Conservation (phyloP, 2,329 filamentous ascomycete species). For the Neodidymelliopsis sp. region DNA sequence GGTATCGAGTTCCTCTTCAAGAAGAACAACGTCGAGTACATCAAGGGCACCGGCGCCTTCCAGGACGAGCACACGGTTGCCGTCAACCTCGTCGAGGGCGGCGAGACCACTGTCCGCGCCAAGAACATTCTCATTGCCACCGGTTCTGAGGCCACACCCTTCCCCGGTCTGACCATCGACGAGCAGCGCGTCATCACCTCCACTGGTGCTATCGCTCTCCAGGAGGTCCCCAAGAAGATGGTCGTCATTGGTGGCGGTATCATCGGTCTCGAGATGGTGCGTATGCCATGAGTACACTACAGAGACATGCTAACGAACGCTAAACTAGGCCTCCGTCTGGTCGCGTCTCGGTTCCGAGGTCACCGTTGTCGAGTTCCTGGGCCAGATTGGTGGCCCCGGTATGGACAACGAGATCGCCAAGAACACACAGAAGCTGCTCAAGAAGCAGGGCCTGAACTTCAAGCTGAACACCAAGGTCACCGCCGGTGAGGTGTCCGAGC, state of each 20-base stretch:
- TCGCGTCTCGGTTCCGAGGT: slow-evolving; percentile 92
- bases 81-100: slow-evolving; percentile 88
- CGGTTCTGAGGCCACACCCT: slow-evolving; percentile 92
- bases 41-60: slow-evolving; percentile 91
- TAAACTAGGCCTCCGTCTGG: slow-evolving; percentile 80
- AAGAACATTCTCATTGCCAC: slow-evolving; percentile 99
- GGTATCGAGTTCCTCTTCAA: slow-evolving; percentile 98
- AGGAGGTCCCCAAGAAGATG: slow-evolving; percentile 94
- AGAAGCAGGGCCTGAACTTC: slow-evolving; percentile 98
- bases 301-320: slow-evolving; percentile 2
- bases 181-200: slow-evolving; percentile 98
- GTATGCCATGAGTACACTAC: slow-evolving; percentile 19
- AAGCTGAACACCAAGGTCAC: slow-evolving; percentile 97
- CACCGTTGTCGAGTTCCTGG: slow-evolving; percentile 95
- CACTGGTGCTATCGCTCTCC: slow-evolving; percentile 89
- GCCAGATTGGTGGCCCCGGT: slow-evolving; percentile 94
- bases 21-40: slow-evolving; percentile 98
- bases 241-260: slow-evolving; percentile 98
- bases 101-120: slow-evolving; percentile 82
- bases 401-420: slow-evolving; percentile 97
- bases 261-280: slow-evolving; percentile 96
- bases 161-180: slow-evolving; percentile 93
- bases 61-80: slow-evolving; percentile 89
- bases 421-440: slow-evolving; percentile 86
- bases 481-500: slow-evolving; percentile 79